Base-by-base conservation (phyloP, 2,329 filamentous ascomycete species). In the Diplodia mutila region DNA sequence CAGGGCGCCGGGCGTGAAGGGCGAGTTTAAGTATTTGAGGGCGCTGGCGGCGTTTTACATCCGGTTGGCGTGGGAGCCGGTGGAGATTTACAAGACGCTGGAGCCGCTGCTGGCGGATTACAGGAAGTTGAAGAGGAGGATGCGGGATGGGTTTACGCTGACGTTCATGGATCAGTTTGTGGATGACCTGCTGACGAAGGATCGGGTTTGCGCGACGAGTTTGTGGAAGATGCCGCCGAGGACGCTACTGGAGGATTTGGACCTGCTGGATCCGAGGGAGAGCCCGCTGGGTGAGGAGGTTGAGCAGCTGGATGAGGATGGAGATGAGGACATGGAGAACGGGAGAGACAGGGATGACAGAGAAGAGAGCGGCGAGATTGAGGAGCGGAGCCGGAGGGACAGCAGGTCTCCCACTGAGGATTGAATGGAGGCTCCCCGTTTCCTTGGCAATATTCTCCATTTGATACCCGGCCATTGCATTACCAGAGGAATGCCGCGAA, bases 31-130 rank as follows among this genome's bases (percentile, higher is more conserved):
- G 71, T 99, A 99, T 79, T 83, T 99, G 65, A 89, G 94, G 68
- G 94, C 92, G 0, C 83, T 99, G 71, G 94, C 94, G 0, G 90
- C 90, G 1, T 98, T 99, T 78, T 98, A 99, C 79, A 87, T 97
- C n/a, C 85, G 95, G 14, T 82, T 99, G 73, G 97, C 95, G 21
- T 90, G 94, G 76, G 86, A 90, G 72, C 88, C 93, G 6, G 90
- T 90, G 73, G 90, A 95, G 67, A 90, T 98, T 4, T 97, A 94
- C 79, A 81, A 80, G 67, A 87, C 87, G 18, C 83, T 99, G 52
- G 95, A 99, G 82, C 92, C 93, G 32, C 89, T 91, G 67, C 82
- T 99, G 61, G 87, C 88, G 69, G 95, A 99, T 76, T 86, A 87
- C 71, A 84, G 95, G 72, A 99, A 98, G 81, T 76, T 99, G 79